Conservation (phyloP, 1,284 basidiomycete species). For the Ganoderma leucocontextum region DNA sequence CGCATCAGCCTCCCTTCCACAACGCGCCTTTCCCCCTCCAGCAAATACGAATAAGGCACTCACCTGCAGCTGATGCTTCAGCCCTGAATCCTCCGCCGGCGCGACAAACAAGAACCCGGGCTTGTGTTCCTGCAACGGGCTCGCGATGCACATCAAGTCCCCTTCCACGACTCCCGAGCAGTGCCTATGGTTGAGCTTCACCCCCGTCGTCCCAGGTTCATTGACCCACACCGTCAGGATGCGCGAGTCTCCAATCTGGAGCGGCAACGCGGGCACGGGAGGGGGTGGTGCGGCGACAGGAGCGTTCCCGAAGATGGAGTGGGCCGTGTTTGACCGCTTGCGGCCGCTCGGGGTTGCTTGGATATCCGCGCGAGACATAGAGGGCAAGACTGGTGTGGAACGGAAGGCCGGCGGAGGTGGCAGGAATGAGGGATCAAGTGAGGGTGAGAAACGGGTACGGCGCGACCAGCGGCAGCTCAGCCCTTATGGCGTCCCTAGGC, state of each 20-base stretch:
- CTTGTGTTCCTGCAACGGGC: constrained; percentile 51
- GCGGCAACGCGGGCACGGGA: constrained; percentile 45
- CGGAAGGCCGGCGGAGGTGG: not conserved
- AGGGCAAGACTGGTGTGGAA: not conserved
- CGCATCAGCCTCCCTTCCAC: not conserved
- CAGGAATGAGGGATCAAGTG: not conserved
- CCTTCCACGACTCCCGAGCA: constrained; percentile 82
- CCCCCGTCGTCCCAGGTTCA: constrained; percentile 60
- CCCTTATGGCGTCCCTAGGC: no score
- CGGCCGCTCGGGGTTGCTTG: constrained; percentile 57
- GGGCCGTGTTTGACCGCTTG: constrained; percentile 75
- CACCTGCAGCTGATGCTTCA: constrained; percentile 74
- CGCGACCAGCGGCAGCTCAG: no score
- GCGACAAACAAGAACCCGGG: constrained; percentile 71
- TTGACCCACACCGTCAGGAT: constrained; percentile 77
- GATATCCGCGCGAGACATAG: constrained; percentile 65
- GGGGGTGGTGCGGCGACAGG: constrained; percentile 34
- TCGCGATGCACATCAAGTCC: constrained; percentile 69
- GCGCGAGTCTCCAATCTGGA: constrained; percentile 68
- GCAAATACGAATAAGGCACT: not conserved
- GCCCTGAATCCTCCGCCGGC: constrained; percentile 64
- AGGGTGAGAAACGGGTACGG: not conserved
- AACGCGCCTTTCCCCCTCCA: not conserved
- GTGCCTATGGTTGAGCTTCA: constrained; percentile 73
- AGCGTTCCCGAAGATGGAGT: constrained; percentile 61